phyloP scores from a whole-genome alignment of 2,329 filamentous ascomycete species.

The Penicillium sp. region DNA sequence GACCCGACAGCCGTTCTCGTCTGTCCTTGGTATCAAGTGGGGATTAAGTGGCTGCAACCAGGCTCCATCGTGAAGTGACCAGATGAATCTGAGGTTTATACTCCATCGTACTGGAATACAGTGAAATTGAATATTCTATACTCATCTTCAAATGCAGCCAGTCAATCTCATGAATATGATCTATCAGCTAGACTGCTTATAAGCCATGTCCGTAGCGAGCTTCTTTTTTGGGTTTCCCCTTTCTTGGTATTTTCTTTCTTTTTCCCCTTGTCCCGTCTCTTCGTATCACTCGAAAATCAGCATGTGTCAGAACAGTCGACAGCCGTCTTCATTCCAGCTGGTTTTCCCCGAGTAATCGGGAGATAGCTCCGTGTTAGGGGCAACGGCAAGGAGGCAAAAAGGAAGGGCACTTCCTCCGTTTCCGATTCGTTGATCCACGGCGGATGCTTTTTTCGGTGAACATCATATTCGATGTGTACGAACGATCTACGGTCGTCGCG shows the following conservation, averaged over 20 bases:
- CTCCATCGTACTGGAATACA: too few relatives aligned
- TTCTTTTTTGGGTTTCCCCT: not conserved
- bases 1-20: conserved; percentile 8
- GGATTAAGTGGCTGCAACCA: conserved; percentile 10
- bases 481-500: not conserved
- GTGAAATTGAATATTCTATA: too few relatives aligned
- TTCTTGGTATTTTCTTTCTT: not conserved
- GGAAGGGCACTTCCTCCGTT: conserved; percentile 2
- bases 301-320: conserved; percentile 9
- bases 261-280: not conserved
- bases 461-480: not conserved
- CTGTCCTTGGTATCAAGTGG: conserved; percentile 6
- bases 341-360: conserved; percentile 5
- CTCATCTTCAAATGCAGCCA: not conserved
- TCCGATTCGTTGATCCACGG: conserved; percentile 12
- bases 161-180: conserved; percentile 1
- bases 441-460: not conserved
- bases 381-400: conserved; percentile 3
- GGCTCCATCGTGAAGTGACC: too few relatives aligned
- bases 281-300: conserved; percentile 4
- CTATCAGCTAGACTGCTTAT: conserved; percentile 6
- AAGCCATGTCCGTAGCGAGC: not conserved
- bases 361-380: conserved; percentile 8
- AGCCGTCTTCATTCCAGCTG: conserved; percentile 2
- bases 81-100: too few relatives aligned